These are phyloP conservation scores for Picea mariana DNA, from an alignment of 83 land plant species.

Conservation along the genomic window DNA sequence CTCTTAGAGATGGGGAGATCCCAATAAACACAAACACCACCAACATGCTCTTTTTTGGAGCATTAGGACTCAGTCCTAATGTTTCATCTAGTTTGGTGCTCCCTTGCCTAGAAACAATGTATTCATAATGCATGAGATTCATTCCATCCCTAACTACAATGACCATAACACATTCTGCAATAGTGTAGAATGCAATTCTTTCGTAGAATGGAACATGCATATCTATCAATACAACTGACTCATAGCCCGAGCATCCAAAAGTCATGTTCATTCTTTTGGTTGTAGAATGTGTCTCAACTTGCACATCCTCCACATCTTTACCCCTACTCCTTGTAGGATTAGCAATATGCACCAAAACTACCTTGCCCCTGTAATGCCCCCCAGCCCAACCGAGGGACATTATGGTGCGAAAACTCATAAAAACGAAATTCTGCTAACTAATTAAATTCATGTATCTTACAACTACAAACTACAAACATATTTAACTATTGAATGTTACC, in stretches of 20 bases:
- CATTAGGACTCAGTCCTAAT: slow-evolving; percentile 17
- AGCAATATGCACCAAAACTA: slow-evolving; percentile 17
- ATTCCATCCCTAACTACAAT: slow-evolving; percentile 51
- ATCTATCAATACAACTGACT: slow-evolving; percentile 36
- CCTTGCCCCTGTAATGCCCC: no score
- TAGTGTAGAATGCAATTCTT: no score
- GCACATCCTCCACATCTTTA: slow-evolving; percentile 19
- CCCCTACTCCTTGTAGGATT: slow-evolving; percentile 66
- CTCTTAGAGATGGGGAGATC: slow-evolving; percentile 77
- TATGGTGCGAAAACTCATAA: no score
- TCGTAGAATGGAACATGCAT: no score
- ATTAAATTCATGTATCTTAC: no score
- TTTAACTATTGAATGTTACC: no score
- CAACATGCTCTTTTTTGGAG: slow-evolving; percentile 52
- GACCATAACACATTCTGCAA: no score
- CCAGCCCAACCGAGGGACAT: no score
- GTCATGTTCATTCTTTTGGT: slow-evolving; percentile 45
- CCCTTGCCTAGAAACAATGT: slow-evolving; percentile 73
- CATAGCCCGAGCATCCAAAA: slow-evolving; percentile 45
- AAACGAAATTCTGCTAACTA: no score
- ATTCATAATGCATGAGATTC: slow-evolving; percentile 75
- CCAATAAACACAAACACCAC: slow-evolving; percentile 79
- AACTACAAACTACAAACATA: no score
- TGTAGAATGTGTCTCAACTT: slow-evolving; percentile 32
- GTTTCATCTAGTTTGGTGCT: slow-evolving; percentile 28